Conservation (phyloP, 2,329 filamentous ascomycete species). For the Colletotrichum sp. region DNA sequence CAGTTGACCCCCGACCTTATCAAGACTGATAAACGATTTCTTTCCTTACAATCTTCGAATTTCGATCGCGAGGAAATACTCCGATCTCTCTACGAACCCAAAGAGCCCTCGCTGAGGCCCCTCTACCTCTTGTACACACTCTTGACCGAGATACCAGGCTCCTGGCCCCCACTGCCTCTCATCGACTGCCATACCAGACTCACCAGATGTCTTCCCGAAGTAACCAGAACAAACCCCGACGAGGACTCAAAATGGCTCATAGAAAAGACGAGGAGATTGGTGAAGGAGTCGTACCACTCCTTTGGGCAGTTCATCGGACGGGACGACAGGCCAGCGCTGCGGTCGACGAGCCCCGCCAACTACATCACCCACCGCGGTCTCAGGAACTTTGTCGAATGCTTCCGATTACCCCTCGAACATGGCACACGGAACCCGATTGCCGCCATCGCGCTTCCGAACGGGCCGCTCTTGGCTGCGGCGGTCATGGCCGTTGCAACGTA, state of each 20-base stretch:
- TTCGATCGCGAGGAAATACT: conserved; percentile 20
- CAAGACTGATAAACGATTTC: not conserved
- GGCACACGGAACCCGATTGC: conserved; percentile 43
- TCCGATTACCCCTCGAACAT: conserved; percentile 31
- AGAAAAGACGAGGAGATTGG: conserved; percentile 23
- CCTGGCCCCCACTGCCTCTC: conserved; percentile 31
- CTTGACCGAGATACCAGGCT: conserved; percentile 27
- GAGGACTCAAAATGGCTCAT: conserved; percentile 19
- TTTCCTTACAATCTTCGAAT: not conserved
- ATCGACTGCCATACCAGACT: conserved; percentile 38
- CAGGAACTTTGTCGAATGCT: conserved; percentile 33
- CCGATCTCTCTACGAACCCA: conserved; percentile 24
- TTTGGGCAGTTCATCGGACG: conserved; percentile 41
- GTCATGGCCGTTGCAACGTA: conserved; percentile 53
- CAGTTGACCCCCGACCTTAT: not conserved
- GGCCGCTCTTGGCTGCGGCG: conserved; percentile 55
- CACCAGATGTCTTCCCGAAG: conserved; percentile 40
- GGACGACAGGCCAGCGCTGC: conserved; percentile 30
- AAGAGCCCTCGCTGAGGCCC: conserved; percentile 24
- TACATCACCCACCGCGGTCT: conserved; percentile 37
- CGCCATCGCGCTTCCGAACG: conserved; percentile 58
- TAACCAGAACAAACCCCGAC: conserved; percentile 31
- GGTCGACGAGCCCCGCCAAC: conserved; percentile 24
- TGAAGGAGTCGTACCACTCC: conserved; percentile 37
- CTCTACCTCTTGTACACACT: conserved; percentile 28